Evolutionary conservation across 805 yeast genomes (phyloP).

Genomic region (Yarrowia sp.): DNA sequence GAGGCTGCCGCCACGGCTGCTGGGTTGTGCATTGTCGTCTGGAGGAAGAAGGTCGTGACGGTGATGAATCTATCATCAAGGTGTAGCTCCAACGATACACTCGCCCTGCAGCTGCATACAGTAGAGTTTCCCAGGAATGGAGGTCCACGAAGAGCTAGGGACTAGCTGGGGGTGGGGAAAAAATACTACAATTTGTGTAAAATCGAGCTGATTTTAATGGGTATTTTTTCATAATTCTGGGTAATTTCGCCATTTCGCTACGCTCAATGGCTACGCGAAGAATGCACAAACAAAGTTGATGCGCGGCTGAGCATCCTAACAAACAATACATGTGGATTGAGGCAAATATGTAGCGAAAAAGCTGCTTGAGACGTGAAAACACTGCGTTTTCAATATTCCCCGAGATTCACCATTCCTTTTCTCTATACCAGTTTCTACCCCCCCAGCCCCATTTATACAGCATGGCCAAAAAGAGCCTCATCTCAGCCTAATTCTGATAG

Average conservation of each 20-base stretch:
- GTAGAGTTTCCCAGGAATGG: constrained; percentile 18
- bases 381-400: not conserved
- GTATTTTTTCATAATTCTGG: not conserved
- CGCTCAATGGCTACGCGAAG: constrained; percentile 6
- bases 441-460: too few species aligned
- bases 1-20: constrained; percentile 31
- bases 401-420: too few species aligned
- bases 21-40: constrained; percentile 25
- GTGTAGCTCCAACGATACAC: constrained; percentile 13
- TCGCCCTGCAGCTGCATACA: constrained; percentile 14
- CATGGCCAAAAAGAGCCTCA: not conserved
- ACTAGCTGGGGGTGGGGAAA: not conserved
- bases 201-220: not conserved
- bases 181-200: not conserved
- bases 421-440: too few species aligned
- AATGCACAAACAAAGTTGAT: constrained; percentile 23
- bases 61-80: constrained; percentile 11
- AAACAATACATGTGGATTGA: constrained; percentile 12
- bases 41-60: not conserved
- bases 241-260: too few species aligned
- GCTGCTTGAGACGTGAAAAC: not conserved
- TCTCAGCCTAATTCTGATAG: constrained; percentile 2
- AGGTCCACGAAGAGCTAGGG: too few species aligned
- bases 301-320: constrained; percentile 25
- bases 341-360: constrained; percentile 6